Conservation (phyloP, 208 protist species). For the Acanthamoeba lenticulata region DNA sequence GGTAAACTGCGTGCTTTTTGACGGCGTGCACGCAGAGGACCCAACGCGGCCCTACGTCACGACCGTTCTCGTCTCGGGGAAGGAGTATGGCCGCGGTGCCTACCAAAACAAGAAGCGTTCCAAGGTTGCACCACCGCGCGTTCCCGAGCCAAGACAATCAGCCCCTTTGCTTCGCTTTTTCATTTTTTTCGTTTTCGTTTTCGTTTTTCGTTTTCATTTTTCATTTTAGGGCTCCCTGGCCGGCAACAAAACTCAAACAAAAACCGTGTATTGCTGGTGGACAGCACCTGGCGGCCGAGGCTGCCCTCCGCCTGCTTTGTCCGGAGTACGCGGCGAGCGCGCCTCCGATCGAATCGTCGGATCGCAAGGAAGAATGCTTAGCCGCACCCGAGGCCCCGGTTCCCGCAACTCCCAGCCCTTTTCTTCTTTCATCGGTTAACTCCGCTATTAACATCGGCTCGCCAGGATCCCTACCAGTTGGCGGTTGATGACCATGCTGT, state of each 20-base stretch:
- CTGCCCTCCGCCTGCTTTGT: not conserved
- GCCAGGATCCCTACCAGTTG: constrained; percentile 16
- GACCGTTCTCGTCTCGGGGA: not conserved
- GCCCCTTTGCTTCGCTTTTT: too few species aligned
- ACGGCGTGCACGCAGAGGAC: not conserved
- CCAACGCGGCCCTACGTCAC: constrained; percentile 45
- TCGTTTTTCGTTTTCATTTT: not conserved
- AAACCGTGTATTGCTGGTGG: too few species aligned
- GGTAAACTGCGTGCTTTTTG: not conserved
- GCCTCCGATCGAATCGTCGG: not conserved
- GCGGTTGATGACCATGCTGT: constrained; percentile 38
- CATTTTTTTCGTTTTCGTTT: not conserved
- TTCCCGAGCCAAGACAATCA: too few species aligned
- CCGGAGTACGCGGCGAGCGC: not conserved
- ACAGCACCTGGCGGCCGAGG: constrained; percentile 48
- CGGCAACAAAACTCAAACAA: too few species aligned
- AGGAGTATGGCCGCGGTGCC: constrained; percentile 40
- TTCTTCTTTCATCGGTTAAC: too few species aligned
- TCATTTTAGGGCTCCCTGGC: not conserved
- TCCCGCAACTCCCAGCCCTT: not conserved
- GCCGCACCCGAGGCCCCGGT: not conserved
- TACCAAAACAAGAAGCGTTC: constrained; percentile 62
- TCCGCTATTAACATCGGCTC: not conserved
- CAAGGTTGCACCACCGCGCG: too few species aligned
- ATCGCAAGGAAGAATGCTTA: not conserved